Conservation (phyloP, 257 asterid species). For the Vinca minor region DNA sequence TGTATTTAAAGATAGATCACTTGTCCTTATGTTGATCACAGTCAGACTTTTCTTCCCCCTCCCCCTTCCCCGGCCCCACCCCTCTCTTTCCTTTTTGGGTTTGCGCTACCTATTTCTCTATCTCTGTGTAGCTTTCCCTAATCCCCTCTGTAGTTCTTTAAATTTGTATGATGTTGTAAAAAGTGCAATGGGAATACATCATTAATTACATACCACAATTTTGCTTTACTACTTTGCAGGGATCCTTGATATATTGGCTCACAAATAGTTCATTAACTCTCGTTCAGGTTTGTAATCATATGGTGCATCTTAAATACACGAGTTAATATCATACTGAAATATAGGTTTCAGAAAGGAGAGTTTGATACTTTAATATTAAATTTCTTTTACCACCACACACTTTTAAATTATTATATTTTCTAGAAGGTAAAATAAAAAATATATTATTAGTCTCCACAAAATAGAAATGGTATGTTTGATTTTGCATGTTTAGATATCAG, state of each 20-base stretch:
- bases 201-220: not conserved
- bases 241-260: slow-evolving; percentile 76
- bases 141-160: not conserved
- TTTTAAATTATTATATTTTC: not conserved
- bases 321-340: not conserved
- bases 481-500: not conserved
- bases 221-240: slow-evolving; percentile 50
- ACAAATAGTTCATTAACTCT: slow-evolving; percentile 62
- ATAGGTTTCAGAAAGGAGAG: not conserved
- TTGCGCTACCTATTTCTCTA: not conserved
- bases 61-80: too few relatives aligned
- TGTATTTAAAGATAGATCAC: not conserved
- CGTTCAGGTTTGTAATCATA: slow-evolving; percentile 48
- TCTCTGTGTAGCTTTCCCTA: not conserved
- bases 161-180: not conserved
- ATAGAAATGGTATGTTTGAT: not conserved
- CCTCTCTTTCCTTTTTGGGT: not conserved
- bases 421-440: not conserved
- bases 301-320: not conserved
- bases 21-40: not conserved
- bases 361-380: not conserved
- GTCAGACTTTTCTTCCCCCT: not conserved
- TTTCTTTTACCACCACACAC: not conserved
- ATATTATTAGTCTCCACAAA: not conserved
- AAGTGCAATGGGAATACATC: not conserved